Evolutionary conservation across 176 grass and related monocot species (phyloP).

Genomic region (Paspalum notatum): DNA sequence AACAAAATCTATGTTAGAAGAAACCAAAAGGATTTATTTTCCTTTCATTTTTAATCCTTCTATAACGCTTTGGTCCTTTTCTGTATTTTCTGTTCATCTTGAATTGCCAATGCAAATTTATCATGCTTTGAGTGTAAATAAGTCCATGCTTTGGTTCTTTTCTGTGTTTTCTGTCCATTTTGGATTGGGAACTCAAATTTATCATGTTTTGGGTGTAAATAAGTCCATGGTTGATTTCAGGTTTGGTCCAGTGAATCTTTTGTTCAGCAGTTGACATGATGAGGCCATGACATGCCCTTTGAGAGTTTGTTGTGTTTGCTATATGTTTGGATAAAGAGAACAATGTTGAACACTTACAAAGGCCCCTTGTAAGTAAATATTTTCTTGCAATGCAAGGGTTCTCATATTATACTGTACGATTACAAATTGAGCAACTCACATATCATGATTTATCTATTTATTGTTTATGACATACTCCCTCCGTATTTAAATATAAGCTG

Average conservation of each 20-base stretch:
- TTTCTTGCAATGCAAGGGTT: conserved; percentile 20
- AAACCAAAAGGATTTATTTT: not conserved
- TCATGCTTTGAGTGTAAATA: conserved; percentile 15
- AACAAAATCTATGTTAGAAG: no score
- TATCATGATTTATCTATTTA: not conserved
- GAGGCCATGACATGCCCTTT: conserved; percentile 94
- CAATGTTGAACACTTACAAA: conserved; percentile 57
- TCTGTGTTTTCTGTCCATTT: conserved; percentile 16
- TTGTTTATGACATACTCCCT: not conserved
- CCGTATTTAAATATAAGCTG: no score
- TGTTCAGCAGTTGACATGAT: conserved; percentile 86
- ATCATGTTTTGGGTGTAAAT: conserved; percentile 12
- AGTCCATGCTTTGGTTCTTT: not conserved
- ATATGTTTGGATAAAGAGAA: conserved; percentile 76
- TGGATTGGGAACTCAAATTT: not conserved
- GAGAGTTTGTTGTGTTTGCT: conserved; percentile 83
- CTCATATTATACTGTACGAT: not conserved
- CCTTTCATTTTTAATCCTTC: not conserved
- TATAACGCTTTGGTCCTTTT: not conserved
- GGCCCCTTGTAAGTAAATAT: conserved; percentile 80
- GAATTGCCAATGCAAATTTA: not conserved
- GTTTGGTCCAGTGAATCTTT: conserved; percentile 94
- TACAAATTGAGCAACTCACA: not conserved
- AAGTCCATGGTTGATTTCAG: conserved; percentile 47
- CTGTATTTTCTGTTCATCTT: conserved; percentile 23